These are phyloP conservation scores for Calonectria pseudoreteaudii DNA, from an alignment of 2,329 filamentous ascomycete species.

Conservation along the genomic window DNA sequence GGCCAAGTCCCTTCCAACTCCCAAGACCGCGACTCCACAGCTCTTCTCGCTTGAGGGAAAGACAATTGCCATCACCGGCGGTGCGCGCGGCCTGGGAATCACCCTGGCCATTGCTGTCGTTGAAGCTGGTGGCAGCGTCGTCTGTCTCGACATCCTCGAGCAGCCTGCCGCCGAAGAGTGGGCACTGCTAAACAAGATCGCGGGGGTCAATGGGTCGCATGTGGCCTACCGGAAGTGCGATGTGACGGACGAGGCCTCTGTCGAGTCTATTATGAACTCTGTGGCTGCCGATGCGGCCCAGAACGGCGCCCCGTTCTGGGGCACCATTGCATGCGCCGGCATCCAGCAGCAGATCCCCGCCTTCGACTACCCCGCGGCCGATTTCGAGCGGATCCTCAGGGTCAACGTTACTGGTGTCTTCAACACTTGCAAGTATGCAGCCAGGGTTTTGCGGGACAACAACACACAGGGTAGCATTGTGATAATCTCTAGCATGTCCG, in stretches of 20 bases:
- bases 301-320: conserved; percentile 49
- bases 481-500: conserved; percentile 63
- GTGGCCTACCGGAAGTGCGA: conserved; percentile 59
- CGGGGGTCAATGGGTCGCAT: conserved; percentile 47
- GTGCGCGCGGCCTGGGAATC: conserved; percentile 63
- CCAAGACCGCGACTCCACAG: conserved; percentile 39
- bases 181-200: conserved; percentile 55
- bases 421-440: conserved; percentile 77
- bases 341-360: conserved; percentile 61
- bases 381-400: conserved; percentile 76
- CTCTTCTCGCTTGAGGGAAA: conserved; percentile 60
- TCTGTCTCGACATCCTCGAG: conserved; percentile 59
- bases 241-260: conserved; percentile 57
- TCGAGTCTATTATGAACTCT: conserved; percentile 49
- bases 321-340: conserved; percentile 60
- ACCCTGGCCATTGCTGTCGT: conserved; percentile 60
- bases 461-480: conserved; percentile 60
- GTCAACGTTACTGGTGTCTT: conserved; percentile 79
- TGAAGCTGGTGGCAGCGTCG: conserved; percentile 62
- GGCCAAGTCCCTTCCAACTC: conserved; percentile 46
- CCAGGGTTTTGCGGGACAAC: conserved; percentile 63
- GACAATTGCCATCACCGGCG: conserved; percentile 63
- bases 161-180: conserved; percentile 54
- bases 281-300: conserved; percentile 50
- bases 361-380: conserved; percentile 61